These are phyloP conservation scores for Lotmaria passim DNA, from an alignment of 208 protist genomes.

Conservation along the genomic window DNA sequence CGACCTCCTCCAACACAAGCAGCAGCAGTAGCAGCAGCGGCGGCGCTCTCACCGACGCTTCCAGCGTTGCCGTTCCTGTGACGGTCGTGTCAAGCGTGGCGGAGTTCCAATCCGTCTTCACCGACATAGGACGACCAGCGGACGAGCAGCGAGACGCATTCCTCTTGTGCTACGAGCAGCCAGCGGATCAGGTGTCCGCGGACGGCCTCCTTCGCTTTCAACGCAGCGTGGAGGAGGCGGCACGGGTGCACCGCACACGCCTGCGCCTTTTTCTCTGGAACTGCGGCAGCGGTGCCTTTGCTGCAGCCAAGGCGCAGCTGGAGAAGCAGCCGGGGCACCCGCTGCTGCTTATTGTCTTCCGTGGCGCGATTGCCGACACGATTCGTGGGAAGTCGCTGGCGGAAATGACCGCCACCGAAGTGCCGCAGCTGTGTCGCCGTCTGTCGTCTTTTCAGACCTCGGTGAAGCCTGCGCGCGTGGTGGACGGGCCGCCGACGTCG, in stretches of 20 bases:
- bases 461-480: slow-evolving; percentile 35
- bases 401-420: slow-evolving; percentile 25
- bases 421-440: slow-evolving; percentile 60
- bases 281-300: slow-evolving; percentile 59
- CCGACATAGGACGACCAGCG: not conserved
- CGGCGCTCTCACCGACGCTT: not conserved
- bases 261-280: slow-evolving; percentile 74
- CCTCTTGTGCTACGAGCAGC: slow-evolving; percentile 76
- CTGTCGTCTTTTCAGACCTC: slow-evolving; percentile 60
- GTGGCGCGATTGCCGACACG: slow-evolving; percentile 61
- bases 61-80: slow-evolving; percentile 15
- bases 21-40: not conserved
- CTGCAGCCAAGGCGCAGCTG: slow-evolving; percentile 58
- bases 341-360: slow-evolving; percentile 66
- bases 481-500: not conserved
- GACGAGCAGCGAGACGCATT: slow-evolving; percentile 33
- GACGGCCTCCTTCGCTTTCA: slow-evolving; percentile 44
- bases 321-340: slow-evolving; percentile 54
- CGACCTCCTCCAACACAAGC: not conserved
- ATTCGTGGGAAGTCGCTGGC: slow-evolving; percentile 40
- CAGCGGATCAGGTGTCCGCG: slow-evolving; percentile 48
- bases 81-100: slow-evolving; percentile 52
- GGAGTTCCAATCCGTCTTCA: slow-evolving; percentile 63
- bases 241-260: slow-evolving; percentile 15
- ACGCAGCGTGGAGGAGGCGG: slow-evolving; percentile 31